A percentile compares a stretch with the other conserved stretches of the same genome.
Conservation (phyloP, 352 stramenopile genomes). For the Phytophthora lateralis region DNA sequence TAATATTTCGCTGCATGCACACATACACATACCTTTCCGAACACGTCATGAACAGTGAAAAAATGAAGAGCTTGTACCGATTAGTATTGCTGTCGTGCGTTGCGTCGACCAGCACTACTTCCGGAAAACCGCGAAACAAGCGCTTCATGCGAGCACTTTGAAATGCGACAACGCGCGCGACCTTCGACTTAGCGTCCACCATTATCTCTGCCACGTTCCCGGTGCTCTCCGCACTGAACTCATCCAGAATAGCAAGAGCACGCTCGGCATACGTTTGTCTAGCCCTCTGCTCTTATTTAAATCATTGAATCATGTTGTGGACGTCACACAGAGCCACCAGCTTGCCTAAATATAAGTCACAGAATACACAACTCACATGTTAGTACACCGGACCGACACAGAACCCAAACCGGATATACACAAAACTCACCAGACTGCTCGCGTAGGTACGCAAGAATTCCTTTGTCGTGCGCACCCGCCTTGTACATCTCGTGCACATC, state of each 20-base stretch:
- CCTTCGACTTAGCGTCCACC: not conserved
- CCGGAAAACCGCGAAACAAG: not conserved
- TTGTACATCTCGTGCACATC: not conserved
- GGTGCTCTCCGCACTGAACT: not conserved
- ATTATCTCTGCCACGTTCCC: slow-evolving; percentile 1
- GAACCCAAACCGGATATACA: not conserved
- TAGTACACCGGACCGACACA: not conserved
- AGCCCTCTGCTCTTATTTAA: not conserved
- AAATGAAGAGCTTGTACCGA: not conserved
- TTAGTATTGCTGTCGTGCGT: not conserved
- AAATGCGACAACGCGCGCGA: not conserved
- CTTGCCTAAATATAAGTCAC: not conserved
- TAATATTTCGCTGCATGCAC: not conserved
- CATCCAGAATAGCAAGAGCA: slow-evolving; percentile 1
- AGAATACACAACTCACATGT: not conserved
- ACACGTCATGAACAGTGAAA: not conserved
- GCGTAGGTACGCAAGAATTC: slow-evolving; percentile 2
- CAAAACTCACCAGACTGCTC: slow-evolving; percentile 1
- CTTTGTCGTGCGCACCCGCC: not conserved
- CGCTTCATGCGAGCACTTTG: not conserved
- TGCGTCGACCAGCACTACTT: not conserved
- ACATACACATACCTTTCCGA: not conserved
- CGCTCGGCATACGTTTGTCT: not conserved
- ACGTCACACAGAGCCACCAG: not conserved
- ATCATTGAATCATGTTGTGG: not conserved